A percentile compares a stretch with the other conserved stretches of the same genome.
Conservation (phyloP, 75 land plant genomes). For the Azolla pinnata region DNA sequence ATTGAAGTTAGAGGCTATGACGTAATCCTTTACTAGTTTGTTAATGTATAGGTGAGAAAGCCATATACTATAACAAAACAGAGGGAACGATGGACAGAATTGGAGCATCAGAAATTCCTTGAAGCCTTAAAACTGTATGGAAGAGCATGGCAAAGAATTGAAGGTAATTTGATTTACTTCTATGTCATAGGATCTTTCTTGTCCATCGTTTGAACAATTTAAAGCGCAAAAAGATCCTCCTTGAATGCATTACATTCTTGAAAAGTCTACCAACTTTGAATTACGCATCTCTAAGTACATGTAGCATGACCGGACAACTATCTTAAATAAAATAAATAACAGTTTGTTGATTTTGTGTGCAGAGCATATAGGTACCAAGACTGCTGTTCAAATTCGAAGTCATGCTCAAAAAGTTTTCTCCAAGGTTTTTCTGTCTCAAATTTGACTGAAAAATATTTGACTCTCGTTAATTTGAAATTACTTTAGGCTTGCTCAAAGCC, state of each 20-base stretch:
- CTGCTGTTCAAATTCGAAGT: slow-evolving; percentile 81
- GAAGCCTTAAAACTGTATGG: slow-evolving; percentile 7
- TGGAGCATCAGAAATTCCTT: slow-evolving; percentile 53
- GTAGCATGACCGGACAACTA: no score
- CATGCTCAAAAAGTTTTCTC: slow-evolving; percentile 88
- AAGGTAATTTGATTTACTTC: slow-evolving; percentile 21
- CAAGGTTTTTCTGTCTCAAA: slow-evolving; percentile 59
- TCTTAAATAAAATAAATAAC: no score
- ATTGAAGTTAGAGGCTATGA: no score
- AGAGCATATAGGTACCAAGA: slow-evolving; percentile 82
- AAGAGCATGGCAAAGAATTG: slow-evolving; percentile 38
- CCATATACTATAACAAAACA: slow-evolving; percentile 77
- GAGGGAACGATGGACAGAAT: slow-evolving; percentile 69
- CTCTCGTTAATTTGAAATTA: no score
- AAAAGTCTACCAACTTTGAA: no score
- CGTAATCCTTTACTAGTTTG: no score
- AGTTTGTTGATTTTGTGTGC: no score
- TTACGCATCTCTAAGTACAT: no score
- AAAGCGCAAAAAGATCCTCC: no score
- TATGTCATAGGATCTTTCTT: background rate
- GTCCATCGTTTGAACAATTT: background rate
- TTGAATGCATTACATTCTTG: no score
- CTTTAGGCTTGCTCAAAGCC: no score
- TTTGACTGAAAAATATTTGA: no score
- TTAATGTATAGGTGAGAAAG: slow-evolving; percentile 35